Evolutionary conservation across 1,284 basidiomycete species (phyloP).

Genomic region (Heterobasidion irregulare): DNA sequence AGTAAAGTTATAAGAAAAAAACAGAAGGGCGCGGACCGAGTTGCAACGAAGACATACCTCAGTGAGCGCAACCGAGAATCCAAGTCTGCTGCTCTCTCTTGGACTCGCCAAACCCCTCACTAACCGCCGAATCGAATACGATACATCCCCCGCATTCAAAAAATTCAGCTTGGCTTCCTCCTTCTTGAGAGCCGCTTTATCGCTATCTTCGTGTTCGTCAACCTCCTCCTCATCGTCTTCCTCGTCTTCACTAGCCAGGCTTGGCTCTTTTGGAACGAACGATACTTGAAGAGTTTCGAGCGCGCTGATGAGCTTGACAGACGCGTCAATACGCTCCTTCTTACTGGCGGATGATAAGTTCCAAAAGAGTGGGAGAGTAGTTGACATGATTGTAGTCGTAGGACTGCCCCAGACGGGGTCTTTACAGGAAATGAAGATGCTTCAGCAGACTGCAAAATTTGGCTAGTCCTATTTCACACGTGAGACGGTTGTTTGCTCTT

Average conservation of each 20-base stretch:
- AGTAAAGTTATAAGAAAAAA: not conserved
- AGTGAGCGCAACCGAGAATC: slow-evolving; percentile 93
- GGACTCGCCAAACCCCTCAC: slow-evolving; percentile 86
- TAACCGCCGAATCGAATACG: slow-evolving; percentile 81
- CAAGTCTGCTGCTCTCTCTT: slow-evolving; percentile 86
- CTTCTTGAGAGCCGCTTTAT: slow-evolving; percentile 25
- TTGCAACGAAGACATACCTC: slow-evolving; percentile 53
- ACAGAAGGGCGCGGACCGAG: not conserved
- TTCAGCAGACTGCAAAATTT: not conserved
- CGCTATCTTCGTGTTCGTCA: slow-evolving; percentile 26
- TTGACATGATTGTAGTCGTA: slow-evolving; percentile 43
- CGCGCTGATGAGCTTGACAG: slow-evolving; percentile 73
- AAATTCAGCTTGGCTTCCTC: slow-evolving; percentile 42
- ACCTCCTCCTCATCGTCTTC: slow-evolving; percentile 35
- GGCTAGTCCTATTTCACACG: not conserved
- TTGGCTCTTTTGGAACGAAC: slow-evolving; percentile 35
- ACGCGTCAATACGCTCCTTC: slow-evolving; percentile 78
- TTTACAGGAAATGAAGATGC: not conserved
- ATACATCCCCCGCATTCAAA: slow-evolving; percentile 80
- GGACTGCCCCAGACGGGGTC: too few relatives aligned
- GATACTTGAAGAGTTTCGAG: slow-evolving; percentile 78
- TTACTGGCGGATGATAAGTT: slow-evolving; percentile 80
- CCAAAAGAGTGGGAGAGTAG: slow-evolving; percentile 91
- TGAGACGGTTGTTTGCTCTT: not conserved
- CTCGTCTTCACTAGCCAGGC: slow-evolving; percentile 36